These are phyloP conservation scores for Geotrichum citri-aurantii DNA, from an alignment of 1,139 yeast genomes.

Conservation along the genomic window DNA sequence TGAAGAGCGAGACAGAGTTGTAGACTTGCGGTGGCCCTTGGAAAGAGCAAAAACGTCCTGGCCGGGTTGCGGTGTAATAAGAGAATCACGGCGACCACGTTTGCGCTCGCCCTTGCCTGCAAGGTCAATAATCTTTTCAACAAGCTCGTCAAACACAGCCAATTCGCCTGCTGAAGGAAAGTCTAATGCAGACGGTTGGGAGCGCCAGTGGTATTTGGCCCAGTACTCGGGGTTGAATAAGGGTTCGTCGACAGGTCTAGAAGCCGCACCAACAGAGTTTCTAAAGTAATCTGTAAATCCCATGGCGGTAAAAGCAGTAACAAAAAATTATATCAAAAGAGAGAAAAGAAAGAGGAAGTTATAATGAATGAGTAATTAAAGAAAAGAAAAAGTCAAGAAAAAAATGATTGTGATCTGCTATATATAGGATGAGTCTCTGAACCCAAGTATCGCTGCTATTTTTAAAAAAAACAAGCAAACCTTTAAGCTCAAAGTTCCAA, in stretches of 20 bases:
- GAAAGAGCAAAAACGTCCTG: background rate
- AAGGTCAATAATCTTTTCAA: background rate
- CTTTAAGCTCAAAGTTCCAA: background rate
- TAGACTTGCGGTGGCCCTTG: background rate
- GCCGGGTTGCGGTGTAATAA: background rate
- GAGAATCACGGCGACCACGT: slow-evolving; percentile 2
- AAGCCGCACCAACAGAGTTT: background rate
- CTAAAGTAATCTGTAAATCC: slow-evolving; percentile 10
- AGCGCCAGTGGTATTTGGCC: slow-evolving; percentile 8
- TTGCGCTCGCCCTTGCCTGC: slow-evolving; percentile 4
- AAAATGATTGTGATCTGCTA: background rate
- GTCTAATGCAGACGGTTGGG: background rate
- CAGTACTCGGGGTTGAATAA: slow-evolving; percentile 6
- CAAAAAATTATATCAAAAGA: background rate
- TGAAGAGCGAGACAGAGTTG: slow-evolving; percentile 8
- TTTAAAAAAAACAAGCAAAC: background rate
- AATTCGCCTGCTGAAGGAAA: slow-evolving; percentile 17
- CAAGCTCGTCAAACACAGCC: slow-evolving; percentile 13
- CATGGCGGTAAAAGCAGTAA: background rate
- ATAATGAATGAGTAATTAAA: no score
- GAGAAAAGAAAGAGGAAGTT: no score
- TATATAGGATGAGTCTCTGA: background rate
- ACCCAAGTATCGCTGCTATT: background rate
- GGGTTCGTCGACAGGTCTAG: background rate
- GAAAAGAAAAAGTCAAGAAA: background rate